Evolutionary conservation across 2,329 filamentous ascomycete genomes (phyloP).

Genomic region (Ramularia endophylla): DNA sequence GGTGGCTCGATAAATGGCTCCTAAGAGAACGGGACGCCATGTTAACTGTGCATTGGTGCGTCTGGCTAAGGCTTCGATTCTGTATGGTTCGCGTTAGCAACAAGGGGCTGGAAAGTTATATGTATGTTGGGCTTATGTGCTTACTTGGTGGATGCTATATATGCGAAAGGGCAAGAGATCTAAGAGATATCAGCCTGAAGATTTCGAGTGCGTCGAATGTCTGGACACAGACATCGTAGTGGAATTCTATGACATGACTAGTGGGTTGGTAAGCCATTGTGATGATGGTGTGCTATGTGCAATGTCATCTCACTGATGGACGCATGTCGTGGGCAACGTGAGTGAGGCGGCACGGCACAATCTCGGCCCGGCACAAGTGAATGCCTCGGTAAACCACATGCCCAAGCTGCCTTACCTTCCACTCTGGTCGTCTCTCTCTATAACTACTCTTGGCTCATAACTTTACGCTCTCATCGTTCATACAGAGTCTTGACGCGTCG

Average conservation of each 20-base stretch:
- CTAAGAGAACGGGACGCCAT: slow-evolving; percentile 20
- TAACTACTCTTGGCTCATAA: no score
- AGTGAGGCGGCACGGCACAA: no score
- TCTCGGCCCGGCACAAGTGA: no score
- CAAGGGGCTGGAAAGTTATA: background rate
- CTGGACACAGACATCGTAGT: slow-evolving; percentile 18
- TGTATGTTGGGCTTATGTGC: background rate
- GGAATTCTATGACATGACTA: slow-evolving; percentile 15
- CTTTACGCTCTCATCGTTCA: no score
- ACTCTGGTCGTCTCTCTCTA: no score
- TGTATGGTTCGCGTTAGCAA: background rate
- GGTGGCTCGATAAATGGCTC: slow-evolving; percentile 21
- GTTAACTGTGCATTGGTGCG: slow-evolving; percentile 14
- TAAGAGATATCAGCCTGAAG: slow-evolving; percentile 1
- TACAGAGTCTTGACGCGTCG: no score
- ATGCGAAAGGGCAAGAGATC: slow-evolving; percentile 21
- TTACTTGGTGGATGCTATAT: slow-evolving; percentile 21
- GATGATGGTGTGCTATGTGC: no score
- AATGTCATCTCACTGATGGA: no score
- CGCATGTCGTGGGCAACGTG: no score
- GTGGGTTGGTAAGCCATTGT: slow-evolving; percentile 2
- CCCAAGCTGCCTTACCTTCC: no score
- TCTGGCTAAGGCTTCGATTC: slow-evolving; percentile 17
- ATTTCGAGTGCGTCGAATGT: background rate
- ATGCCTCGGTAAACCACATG: no score